phyloP scores from a whole-genome alignment of 2,329 filamentous ascomycete species.

The Colletotrichum acutatum region DNA sequence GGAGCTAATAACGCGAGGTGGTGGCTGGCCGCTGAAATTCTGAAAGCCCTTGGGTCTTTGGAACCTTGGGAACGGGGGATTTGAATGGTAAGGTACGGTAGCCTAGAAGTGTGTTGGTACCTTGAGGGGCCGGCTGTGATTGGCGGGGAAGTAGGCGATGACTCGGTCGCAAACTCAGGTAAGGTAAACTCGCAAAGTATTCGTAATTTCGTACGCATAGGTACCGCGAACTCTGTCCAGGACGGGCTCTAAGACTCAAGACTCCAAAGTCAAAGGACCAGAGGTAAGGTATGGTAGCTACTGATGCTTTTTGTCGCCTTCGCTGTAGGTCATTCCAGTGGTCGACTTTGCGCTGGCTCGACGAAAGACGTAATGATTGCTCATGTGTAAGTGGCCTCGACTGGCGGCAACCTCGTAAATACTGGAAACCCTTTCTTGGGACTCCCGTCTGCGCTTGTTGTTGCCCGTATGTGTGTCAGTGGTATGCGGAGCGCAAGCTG shows the following conservation, averaged over 20 bases:
- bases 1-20: not conserved
- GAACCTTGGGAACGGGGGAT: conserved; percentile 3
- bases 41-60: not conserved
- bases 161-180: conserved; percentile 13
- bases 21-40: not conserved
- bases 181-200: not conserved
- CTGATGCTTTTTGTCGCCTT: not conserved
- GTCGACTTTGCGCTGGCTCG: not conserved
- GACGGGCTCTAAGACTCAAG: not conserved
- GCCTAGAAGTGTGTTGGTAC: not conserved
- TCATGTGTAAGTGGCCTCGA: not conserved
- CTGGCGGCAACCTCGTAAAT: not conserved
- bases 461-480: not conserved
- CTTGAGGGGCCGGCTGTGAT: conserved; percentile 2
- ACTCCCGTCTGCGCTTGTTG: not conserved
- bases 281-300: not conserved
- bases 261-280: not conserved
- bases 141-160: conserved; percentile 25
- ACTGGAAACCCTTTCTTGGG: not conserved
- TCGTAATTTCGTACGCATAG: too few relatives aligned
- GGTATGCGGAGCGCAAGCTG: conserved; percentile 14
- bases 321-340: not conserved
- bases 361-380: not conserved
- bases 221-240: not conserved
- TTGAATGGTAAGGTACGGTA: not conserved